phyloP scores from a whole-genome alignment of 2,329 filamentous ascomycete species.

The Tetracladium maxilliforme region DNA sequence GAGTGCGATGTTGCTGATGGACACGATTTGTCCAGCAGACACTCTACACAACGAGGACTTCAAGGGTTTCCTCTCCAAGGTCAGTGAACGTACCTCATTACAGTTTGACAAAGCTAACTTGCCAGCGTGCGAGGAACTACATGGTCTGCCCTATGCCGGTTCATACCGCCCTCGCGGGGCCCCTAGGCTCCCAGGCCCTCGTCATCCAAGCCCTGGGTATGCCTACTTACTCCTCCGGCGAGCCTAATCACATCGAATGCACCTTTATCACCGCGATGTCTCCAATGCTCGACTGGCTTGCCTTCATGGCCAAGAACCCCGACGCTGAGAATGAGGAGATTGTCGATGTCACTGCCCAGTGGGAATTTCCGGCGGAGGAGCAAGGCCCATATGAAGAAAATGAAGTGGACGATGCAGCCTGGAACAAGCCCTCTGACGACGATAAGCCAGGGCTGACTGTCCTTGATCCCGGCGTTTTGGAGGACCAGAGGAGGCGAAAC shows the following conservation, averaged over 20 bases:
- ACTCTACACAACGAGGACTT: constrained; percentile 28
- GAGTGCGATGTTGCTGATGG: constrained; percentile 32
- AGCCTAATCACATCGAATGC: constrained; percentile 41
- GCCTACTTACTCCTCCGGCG: constrained; percentile 59
- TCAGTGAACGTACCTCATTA: constrained; percentile 14
- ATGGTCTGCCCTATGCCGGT: constrained; percentile 33
- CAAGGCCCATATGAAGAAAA: too few relatives aligned
- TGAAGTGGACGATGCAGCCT: too few relatives aligned
- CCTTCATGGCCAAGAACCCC: constrained; percentile 33
- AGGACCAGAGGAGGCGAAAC: too few relatives aligned
- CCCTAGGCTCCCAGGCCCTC: constrained; percentile 21
- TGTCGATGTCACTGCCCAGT: too few relatives aligned
- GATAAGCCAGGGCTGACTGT: too few relatives aligned
- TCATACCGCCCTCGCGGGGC: constrained; percentile 36
- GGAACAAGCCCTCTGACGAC: too few relatives aligned
- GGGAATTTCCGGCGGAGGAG: constrained; percentile 4
- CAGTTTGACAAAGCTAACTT: neutral
- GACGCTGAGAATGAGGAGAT: constrained; percentile 20
- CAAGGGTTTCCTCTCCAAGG: constrained; percentile 33
- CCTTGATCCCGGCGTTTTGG: too few relatives aligned
- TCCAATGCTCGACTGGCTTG: constrained; percentile 47
- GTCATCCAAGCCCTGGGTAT: constrained; percentile 15
- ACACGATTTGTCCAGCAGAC: constrained; percentile 23
- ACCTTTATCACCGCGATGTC: too few relatives aligned
- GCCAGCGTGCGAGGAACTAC: constrained; percentile 46